Base-by-base conservation (phyloP, 1,284 basidiomycete genomes). In the Malassezia caprae region DNA sequence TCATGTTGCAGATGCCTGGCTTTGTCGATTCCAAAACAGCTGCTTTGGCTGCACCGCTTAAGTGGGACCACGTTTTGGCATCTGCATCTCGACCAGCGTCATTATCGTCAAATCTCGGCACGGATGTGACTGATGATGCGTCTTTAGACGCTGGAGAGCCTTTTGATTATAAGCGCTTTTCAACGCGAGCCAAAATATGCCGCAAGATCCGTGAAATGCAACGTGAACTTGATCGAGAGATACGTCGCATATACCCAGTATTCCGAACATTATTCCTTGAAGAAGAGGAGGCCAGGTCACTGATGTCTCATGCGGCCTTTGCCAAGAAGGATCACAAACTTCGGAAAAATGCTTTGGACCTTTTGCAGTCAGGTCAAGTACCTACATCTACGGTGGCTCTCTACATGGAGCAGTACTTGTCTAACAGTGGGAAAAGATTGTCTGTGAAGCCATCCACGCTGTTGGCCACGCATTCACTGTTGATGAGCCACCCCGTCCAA, bases 401-500 rank as follows among this genome's bases (percentile, higher is more conserved):
- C 17, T 28, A 48, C 15, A 6, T 57, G 12, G 34, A 43, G 8
- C 28, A 43, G 34, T 50, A 48, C 24, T 34, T 51, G 8, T 21
- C 47, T 15, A 27, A 47, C 11, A 37, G 19, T 31, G 41, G 39
- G 23, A 32, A 51, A 11, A 17, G 24, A 19, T 31, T 51, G n/a
- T 10, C 8, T 3, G 39, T 64, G 15, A 60, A 58, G n/a, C 56
- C 61, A 3, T 44, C 56, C 37, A 67, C 61, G 8, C 67, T 80
- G 8, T 81, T 87, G 58, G 87, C 85, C 0, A 79, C 84, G 0
- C 89, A 94, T 75, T 80, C 80, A 53, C 80, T 84, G 58, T 76
- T 96, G 59, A 85, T 93, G 82, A 73, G 77, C 8, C 77, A 81
- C 12, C 72, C 82, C 1, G 67, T 80, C 17, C 76, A 84, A 44